A percentile compares a stretch with the other conserved stretches of the same genome.
These are phyloP conservation scores for Salix arbutifolia DNA, from an alignment of 345 rosid species.

Conservation along the genomic window DNA sequence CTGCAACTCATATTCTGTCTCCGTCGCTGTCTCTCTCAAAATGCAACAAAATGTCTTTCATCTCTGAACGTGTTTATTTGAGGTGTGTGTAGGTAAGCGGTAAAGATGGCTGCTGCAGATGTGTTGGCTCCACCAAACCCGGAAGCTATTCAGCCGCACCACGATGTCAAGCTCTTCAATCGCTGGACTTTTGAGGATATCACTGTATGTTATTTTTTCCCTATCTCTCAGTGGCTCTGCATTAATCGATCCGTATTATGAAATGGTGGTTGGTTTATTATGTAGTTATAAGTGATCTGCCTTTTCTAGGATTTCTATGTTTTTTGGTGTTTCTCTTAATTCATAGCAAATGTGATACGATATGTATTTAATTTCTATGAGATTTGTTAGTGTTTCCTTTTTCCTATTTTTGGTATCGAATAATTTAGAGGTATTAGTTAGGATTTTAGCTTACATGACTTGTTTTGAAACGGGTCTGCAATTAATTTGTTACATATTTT, in stretches of 20 bases:
- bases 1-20: neutral
- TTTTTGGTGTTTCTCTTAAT: neutral
- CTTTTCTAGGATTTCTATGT: neutral
- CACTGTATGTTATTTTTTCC: conserved; percentile 31
- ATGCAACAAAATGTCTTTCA: neutral
- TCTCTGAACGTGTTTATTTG: neutral
- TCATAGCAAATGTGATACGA: neutral
- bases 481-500: no score
- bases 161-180: conserved; percentile 75
- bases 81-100: conserved; percentile 2
- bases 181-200: conserved; percentile 83
- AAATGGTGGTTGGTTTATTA: neutral
- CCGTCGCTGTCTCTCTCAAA: neutral
- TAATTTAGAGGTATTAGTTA: neutral
- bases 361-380: neutral
- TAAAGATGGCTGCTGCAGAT: conserved; percentile 7
- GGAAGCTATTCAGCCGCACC: conserved; percentile 2
- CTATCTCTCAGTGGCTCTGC: neutral
- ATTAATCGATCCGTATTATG: neutral
- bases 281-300: neutral
- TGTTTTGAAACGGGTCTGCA: no score
- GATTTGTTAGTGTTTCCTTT: neutral
- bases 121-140: neutral
- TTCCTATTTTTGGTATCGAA: neutral
- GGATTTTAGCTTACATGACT: no score